Base-by-base conservation (phyloP, 257 asterid genomes). In the Striga asiatica region DNA sequence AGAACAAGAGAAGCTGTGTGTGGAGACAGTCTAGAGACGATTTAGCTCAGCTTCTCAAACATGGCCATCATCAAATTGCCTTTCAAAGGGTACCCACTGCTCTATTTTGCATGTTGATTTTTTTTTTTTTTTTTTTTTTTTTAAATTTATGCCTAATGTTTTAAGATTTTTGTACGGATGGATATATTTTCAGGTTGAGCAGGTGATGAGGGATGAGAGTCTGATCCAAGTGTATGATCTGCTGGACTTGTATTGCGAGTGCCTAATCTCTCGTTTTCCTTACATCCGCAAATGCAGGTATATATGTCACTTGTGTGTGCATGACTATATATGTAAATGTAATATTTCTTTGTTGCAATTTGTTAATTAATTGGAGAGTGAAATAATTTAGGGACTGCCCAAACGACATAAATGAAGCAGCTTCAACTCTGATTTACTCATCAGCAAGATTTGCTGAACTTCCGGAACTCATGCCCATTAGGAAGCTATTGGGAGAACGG, bases 381-480 rank as follows among this genome's bases (percentile, higher is more conserved):
- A 7, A 12, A 38, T 12, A 8, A 22, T 29, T 1, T 61, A 89
- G 98, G 84, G 88, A 86, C 68, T 86, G 88, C 54, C 91, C 96
- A 0, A 67, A 74, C 60, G 96, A 86, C 11, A 85, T 89, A 8
- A 79, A 65, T 14, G 91, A 83, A 68, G 96, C 91, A 51, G 66
- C 60, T 8, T 81, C 98, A 12, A 79, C 82, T 66, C 73, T 89
- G 14, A 72, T 89, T 61, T 89, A 76, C 69, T 77, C 88, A 24
- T 89, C 98, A 1, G 81, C 96, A 6, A 78, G 98, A 66, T 71
- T 86, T 13, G 96, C 91, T 0, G 81, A 89, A 9, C 37, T 89
- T 28, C 94, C 94, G 0, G 98, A 89, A 78, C 93, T 89, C 14
- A 65, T 55, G 7, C 10, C 61, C 5, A 51, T 86, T 17, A 55